These are phyloP conservation scores for Tolypocladium pustulatum DNA, from an alignment of 2,329 filamentous ascomycete genomes.

Conservation along the genomic window DNA sequence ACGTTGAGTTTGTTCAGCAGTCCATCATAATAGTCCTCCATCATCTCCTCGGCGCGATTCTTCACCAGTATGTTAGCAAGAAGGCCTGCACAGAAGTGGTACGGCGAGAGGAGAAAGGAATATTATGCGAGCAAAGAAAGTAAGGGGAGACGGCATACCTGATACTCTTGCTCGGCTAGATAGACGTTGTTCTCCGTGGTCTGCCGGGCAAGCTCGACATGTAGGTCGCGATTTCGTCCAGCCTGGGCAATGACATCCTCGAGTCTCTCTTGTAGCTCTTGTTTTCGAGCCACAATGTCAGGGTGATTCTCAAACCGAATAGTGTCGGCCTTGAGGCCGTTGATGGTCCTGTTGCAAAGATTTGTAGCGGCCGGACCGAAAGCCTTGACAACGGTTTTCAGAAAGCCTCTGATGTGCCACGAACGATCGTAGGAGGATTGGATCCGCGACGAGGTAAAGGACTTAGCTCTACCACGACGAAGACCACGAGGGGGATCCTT, in stretches of 20 bases:
- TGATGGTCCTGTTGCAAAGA: constrained; percentile 49
- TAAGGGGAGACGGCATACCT: background rate
- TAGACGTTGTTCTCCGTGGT: background rate
- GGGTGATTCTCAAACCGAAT: constrained; percentile 11
- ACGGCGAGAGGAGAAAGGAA: background rate
- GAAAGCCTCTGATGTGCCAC: constrained; percentile 55
- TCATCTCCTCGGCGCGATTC: constrained; percentile 27
- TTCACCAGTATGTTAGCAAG: constrained; percentile 12
- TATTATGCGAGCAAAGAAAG: background rate
- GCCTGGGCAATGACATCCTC: background rate
- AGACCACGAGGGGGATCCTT: constrained; percentile 25
- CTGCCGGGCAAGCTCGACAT: background rate
- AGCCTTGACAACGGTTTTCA: constrained; percentile 49
- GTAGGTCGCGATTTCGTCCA: background rate
- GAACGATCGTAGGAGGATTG: constrained; percentile 53
- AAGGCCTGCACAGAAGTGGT: background rate
- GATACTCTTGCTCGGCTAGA: background rate
- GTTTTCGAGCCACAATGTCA: constrained; percentile 4
- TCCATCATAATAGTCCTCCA: constrained; percentile 32
- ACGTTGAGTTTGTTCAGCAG: constrained; percentile 35
- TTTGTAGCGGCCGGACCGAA: constrained; percentile 57
- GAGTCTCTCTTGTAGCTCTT: constrained; percentile 17
- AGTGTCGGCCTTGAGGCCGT: constrained; percentile 44
- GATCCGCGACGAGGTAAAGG: constrained; percentile 40
- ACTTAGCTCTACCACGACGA: constrained; percentile 42